phyloP scores from a whole-genome alignment of 2,329 filamentous ascomycete species.

The Aspergillus felis region DNA sequence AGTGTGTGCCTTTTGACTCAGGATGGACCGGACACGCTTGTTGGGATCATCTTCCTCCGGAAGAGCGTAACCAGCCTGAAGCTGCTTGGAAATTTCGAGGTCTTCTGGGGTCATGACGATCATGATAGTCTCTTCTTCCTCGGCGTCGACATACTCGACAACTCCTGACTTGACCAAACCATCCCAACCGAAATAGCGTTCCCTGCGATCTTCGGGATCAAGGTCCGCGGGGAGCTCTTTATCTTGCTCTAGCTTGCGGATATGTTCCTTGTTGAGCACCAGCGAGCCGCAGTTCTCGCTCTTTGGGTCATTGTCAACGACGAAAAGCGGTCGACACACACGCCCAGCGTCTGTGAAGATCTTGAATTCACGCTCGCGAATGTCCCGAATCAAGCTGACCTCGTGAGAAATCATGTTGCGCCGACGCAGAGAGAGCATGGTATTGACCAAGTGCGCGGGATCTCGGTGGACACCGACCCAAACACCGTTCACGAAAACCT shows the following conservation, averaged over 20 bases:
- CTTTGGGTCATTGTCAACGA: constrained; percentile 79
- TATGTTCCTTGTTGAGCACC: constrained; percentile 79
- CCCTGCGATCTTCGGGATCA: constrained; percentile 55
- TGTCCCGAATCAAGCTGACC: constrained; percentile 91
- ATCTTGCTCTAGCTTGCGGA: constrained; percentile 71
- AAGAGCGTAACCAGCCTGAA: constrained; percentile 62
- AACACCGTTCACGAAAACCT: constrained; percentile 96
- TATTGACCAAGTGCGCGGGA: constrained; percentile 75
- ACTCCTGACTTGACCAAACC: constrained; percentile 79
- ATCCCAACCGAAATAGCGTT: constrained; percentile 77
- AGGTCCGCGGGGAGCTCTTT: constrained; percentile 60
- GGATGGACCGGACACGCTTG: constrained; percentile 79
- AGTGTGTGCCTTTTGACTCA: constrained; percentile 82
- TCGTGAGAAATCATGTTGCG: constrained; percentile 83
- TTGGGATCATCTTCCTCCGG: constrained; percentile 71
- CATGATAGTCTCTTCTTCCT: constrained; percentile 98
- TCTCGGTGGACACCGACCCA: constrained; percentile 97
- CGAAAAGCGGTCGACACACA: constrained; percentile 89
- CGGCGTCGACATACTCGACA: constrained; percentile 93
- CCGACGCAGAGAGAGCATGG: constrained; percentile 72
- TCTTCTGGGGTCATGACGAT: constrained; percentile 99
- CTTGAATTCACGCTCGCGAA: constrained; percentile 95
- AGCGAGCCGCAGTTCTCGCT: constrained; percentile 73
- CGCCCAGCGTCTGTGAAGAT: constrained; percentile 96
- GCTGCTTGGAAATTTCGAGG: constrained; percentile 69